Evolutionary conservation across 2,329 filamentous ascomycete species (phyloP).

Genomic region (Paecilomyces variotii): DNA sequence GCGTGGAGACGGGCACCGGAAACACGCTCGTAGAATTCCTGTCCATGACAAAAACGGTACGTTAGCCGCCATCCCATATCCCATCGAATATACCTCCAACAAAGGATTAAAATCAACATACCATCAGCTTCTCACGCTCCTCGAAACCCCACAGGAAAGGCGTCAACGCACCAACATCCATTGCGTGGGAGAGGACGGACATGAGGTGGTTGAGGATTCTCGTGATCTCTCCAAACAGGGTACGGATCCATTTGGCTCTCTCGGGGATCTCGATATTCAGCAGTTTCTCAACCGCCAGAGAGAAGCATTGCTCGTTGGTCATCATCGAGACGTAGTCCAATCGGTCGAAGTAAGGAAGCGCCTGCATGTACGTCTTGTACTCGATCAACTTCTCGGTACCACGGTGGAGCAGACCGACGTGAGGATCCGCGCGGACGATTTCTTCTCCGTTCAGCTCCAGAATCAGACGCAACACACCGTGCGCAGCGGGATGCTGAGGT

Average conservation of each 20-base stretch:
- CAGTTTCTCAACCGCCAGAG: constrained; percentile 93
- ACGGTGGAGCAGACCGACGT: constrained; percentile 91
- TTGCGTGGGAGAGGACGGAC: constrained; percentile 93
- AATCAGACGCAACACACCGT: constrained; percentile 96
- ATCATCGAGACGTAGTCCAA: constrained; percentile 99
- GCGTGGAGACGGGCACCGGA: constrained; percentile 96
- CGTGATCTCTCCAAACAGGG: constrained; percentile 91
- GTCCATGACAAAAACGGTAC: constrained; percentile 6
- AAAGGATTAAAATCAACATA: constrained; percentile 39
- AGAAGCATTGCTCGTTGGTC: constrained; percentile 99
- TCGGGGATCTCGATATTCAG: constrained; percentile 94
- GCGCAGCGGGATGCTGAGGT: constrained; percentile 94
- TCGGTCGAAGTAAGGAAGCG: constrained; percentile 95
- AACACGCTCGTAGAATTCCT: constrained; percentile 99
- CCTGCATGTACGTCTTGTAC: constrained; percentile 99
- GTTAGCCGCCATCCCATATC: constrained; percentile 7
- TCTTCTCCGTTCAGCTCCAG: constrained; percentile 96
- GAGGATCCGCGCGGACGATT: constrained; percentile 91
- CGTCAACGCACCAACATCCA: constrained; percentile 97
- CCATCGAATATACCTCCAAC: not conserved
- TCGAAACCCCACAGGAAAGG: constrained; percentile 99
- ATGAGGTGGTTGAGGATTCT: constrained; percentile 94
- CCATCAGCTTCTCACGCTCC: constrained; percentile 99
- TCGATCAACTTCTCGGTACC: constrained; percentile 99
- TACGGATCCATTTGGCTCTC: constrained; percentile 93